Percentiles rank a stretch among this genome's conserved stretches.
phyloP scores from a whole-genome alignment of 2,329 filamentous ascomycete genomes.

The Pestalotiopsis sp. region DNA sequence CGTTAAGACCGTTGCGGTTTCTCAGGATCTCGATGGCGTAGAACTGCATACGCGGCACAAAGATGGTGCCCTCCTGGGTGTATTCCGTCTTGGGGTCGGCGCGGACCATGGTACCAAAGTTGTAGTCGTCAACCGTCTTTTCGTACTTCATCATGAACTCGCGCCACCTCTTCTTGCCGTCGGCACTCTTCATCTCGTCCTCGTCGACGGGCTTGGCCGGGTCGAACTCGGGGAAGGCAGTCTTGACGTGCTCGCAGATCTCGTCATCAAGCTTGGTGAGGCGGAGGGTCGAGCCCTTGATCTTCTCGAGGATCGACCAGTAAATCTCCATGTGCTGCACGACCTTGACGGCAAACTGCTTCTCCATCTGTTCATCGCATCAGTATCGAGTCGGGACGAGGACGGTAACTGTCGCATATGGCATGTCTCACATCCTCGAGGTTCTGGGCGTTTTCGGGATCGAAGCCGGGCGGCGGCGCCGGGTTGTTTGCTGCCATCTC shows the following conservation, averaged over 20 bases:
- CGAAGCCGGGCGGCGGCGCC: conserved; percentile 11
- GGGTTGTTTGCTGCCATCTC: conserved; percentile 13
- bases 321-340: conserved; percentile 97
- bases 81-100: conserved; percentile 81
- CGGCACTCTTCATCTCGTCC: conserved; percentile 96
- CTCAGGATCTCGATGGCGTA: conserved; percentile 78
- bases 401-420: background rate
- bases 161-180: conserved; percentile 91
- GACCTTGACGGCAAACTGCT: conserved; percentile 97
- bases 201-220: conserved; percentile 80
- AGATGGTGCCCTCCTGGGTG: conserved; percentile 86
- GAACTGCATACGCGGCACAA: conserved; percentile 75
- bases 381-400: too few species aligned
- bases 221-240: conserved; percentile 92
- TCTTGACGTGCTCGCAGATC: conserved; percentile 85
- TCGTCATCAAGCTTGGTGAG: conserved; percentile 95
- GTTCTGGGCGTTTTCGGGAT: conserved; percentile 13
- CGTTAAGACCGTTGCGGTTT: conserved; percentile 88
- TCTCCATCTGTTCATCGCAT: conserved; percentile 74
- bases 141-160: conserved; percentile 94
- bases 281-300: conserved; percentile 84
- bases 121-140: conserved; percentile 94
- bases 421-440: conserved; percentile 10
- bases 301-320: conserved; percentile 91
- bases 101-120: conserved; percentile 94